Evolutionary conservation across 371 early-diverging fungal species (phyloP).

Genomic region (Dichotomocladium elegans): DNA sequence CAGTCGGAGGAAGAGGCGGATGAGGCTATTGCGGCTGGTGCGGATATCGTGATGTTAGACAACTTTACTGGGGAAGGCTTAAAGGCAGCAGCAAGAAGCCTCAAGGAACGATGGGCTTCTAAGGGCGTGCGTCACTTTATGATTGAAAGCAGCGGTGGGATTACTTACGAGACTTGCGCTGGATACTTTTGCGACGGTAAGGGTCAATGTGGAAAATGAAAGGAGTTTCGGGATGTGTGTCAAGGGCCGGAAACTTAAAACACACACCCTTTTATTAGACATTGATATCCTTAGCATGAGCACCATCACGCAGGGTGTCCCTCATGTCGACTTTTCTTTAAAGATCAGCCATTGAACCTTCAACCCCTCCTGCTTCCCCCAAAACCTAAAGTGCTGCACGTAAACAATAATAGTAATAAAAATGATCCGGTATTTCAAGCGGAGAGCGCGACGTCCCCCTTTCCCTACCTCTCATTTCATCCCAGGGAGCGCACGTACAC

Average conservation of each 20-base stretch:
- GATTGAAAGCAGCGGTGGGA: slow-evolving; percentile 94
- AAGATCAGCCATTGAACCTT: slow-evolving; percentile 63
- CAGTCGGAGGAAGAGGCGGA: slow-evolving; percentile 87
- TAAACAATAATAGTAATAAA: no score
- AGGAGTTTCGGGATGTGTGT: no score
- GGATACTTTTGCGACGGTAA: slow-evolving; percentile 80
- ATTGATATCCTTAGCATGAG: slow-evolving; percentile 95
- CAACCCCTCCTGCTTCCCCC: no score
- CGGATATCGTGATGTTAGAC: slow-evolving; percentile 95
- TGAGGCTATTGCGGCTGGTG: slow-evolving; percentile 96
- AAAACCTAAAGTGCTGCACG: no score
- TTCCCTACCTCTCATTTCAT: no score
- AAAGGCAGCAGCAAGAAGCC: slow-evolving; percentile 57
- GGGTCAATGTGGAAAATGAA: no score
- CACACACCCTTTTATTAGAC: slow-evolving; percentile 39
- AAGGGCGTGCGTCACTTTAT: slow-evolving; percentile 68
- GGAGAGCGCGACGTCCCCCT: no score
- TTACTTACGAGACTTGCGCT: slow-evolving; percentile 84
- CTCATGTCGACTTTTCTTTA: slow-evolving; percentile 94
- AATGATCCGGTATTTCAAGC: no score
- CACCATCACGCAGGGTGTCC: slow-evolving; percentile 89
- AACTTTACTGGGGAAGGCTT: slow-evolving; percentile 69
- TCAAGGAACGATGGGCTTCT: slow-evolving; percentile 73
- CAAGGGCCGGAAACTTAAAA: no score
- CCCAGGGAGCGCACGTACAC: no score